Base-by-base conservation (phyloP, 2,329 filamentous ascomycete genomes). In the Blastomyces parvus region DNA sequence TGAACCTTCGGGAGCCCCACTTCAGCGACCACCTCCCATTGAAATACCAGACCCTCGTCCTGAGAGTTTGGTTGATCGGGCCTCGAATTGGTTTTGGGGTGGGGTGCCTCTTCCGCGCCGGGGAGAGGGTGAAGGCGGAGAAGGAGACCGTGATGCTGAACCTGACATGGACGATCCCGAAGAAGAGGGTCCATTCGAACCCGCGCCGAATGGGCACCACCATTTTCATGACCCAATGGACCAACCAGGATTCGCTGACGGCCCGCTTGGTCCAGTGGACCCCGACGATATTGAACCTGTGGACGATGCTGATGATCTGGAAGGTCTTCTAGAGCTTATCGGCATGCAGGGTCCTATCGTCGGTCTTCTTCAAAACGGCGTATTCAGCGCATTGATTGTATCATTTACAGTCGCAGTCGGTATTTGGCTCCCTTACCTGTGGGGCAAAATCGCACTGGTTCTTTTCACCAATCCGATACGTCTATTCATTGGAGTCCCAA, bases 281-380 rank as follows among this genome's bases (percentile, higher is more conserved):
- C 40, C 42, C 40, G 84, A 86, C 56, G 84, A 87, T 65, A 78
- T 74, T 57, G 80, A 83, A 67, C 79, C 76, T n/a, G 74, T 78
- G 19, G 80, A 82, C 53, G 89, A 97, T 68, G 89, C 89, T 11
- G 94, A 99, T 76, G 94, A 99, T 71, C 86, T 99, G 19, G 94
- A 99, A 73, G 94, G 94, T 0, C 90, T 99, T 61, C 86, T 99
- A 80, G 94, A 99, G 74, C 84, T 99, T 19, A 88, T 99, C 64
- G 94, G 94, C 46, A 95, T 99, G 89, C 90, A 95, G 71, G 94
- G 94, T 0, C 94, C 94, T 0, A 82, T 99, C 2, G 88, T 88
- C 17, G 91, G 91, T 2, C 83, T 99, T 6, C 86, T 97, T 68
- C 94, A 99, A 71, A 99, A 99, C 69, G 91, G 90, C 62, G 86